phyloP scores from a whole-genome alignment of 495 filamentous ascomycete genomes.

The Lophium mytilinum region DNA sequence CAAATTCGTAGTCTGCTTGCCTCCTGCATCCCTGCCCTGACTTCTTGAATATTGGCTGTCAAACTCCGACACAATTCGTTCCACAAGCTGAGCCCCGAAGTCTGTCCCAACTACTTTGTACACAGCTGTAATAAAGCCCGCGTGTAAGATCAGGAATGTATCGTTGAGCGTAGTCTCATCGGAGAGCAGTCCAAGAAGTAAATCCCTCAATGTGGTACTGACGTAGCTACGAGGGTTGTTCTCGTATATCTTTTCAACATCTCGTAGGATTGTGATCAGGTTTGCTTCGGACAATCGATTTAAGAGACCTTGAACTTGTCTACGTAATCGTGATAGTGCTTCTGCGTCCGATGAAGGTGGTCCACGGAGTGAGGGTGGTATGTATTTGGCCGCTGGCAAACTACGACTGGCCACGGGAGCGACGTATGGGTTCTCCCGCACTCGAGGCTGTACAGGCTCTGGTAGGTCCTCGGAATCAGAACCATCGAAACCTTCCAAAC shows the following conservation, averaged over 20 bases:
- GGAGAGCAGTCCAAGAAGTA: conserved; percentile 66
- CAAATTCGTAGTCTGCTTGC: conserved; percentile 70
- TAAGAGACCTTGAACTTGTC: conserved; percentile 77
- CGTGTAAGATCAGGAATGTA: conserved; percentile 82
- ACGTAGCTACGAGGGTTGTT: conserved; percentile 75
- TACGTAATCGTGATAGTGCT: conserved; percentile 56
- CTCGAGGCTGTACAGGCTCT: conserved; percentile 24
- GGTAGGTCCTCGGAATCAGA: conserved; percentile 12
- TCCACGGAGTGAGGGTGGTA: conserved; percentile 77
- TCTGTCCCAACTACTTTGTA: conserved; percentile 82
- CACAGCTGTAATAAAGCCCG: conserved; percentile 79
- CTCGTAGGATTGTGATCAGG: conserved; percentile 66
- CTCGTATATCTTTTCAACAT: conserved; percentile 75
- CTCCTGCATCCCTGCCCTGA: conserved; percentile 34
- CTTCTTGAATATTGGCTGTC: conserved; percentile 39
- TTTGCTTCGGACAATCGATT: conserved; percentile 92
- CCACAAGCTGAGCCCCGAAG: conserved; percentile 76
- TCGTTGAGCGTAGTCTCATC: conserved; percentile 71
- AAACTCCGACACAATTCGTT: conserved; percentile 67
- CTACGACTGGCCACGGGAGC: conserved; percentile 39
- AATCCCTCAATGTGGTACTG: conserved; percentile 63
- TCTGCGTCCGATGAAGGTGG: conserved; percentile 55
- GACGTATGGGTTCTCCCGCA: conserved; percentile 59
- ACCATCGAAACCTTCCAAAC: conserved; percentile 28
- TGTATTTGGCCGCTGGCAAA: conserved; percentile 55